Percentiles rank a stretch among this genome's conserved stretches.
Evolutionary conservation across 2,329 filamentous ascomycete genomes (phyloP).

Genomic region (Colletotrichum sidae): DNA sequence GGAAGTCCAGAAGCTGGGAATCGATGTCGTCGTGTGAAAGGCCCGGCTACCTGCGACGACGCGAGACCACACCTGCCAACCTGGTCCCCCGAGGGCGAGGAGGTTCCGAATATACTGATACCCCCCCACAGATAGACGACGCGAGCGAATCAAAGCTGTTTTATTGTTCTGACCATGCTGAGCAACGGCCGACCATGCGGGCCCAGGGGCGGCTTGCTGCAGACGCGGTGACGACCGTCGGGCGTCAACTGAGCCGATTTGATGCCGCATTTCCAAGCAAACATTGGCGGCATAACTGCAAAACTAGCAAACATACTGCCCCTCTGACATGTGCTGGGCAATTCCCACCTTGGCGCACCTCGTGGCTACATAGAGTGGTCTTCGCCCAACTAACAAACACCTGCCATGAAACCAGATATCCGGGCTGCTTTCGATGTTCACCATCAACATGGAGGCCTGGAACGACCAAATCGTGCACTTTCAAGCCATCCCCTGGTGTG

Average conservation of each 20-base stretch:
- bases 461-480: conserved; percentile 4
- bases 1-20: conserved; percentile 10
- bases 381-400: background rate
- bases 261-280: too few species aligned
- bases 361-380: background rate
- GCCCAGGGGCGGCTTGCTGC: too few species aligned
- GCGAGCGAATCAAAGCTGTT: background rate
- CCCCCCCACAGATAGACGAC: too few species aligned
- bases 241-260: too few species aligned
- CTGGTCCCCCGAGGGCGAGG: too few species aligned
- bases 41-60: background rate
- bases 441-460: background rate
- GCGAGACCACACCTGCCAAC: background rate
- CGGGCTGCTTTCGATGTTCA: background rate
- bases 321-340: too few species aligned
- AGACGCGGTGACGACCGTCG: too few species aligned
- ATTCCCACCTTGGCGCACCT: too few species aligned
- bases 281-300: too few species aligned
- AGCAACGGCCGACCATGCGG: too few species aligned
- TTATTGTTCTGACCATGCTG: background rate
- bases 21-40: background rate
- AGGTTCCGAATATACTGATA: too few species aligned
- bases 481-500: background rate
- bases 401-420: background rate
- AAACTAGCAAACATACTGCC: too few species aligned